A percentile compares a stretch with the other conserved stretches of the same genome.
Conservation (phyloP, 805 yeast genomes). For the Schwanniomyces pseudopolymorphus region DNA sequence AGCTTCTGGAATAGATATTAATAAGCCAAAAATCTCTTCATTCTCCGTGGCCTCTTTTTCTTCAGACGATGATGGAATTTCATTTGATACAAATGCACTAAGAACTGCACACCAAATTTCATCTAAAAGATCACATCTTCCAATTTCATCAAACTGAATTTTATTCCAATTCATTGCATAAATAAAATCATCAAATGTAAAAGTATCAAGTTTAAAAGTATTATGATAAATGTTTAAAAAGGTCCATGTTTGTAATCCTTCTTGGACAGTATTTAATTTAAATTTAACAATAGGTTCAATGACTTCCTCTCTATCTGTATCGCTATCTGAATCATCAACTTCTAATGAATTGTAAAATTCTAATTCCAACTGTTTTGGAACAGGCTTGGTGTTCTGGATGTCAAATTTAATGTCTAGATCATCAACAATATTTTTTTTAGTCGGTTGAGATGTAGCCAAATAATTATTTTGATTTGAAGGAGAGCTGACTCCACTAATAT, state of each 20-base stretch:
- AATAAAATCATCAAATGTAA: slow-evolving; percentile 77
- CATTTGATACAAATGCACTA: slow-evolving; percentile 50
- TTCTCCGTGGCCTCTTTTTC: slow-evolving; percentile 26
- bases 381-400: slow-evolving; percentile 29
- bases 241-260: slow-evolving; percentile 69
- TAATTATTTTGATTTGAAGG: neutral
- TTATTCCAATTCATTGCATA: slow-evolving; percentile 52
- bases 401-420: slow-evolving; percentile 31
- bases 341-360: neutral
- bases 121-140: slow-evolving; percentile 53
- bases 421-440: slow-evolving; percentile 28
- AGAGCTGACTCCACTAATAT: slow-evolving; percentile 5
- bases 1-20: slow-evolving; percentile 26
- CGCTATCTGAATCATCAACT: neutral
- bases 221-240: slow-evolving; percentile 70
- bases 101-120: slow-evolving; percentile 70
- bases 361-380: slow-evolving; percentile 14
- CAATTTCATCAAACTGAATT: slow-evolving; percentile 36
- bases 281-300: neutral
- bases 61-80: slow-evolving; percentile 28
- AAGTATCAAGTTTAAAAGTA: slow-evolving; percentile 64
- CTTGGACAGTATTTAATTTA: slow-evolving; percentile 25
- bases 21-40: slow-evolving; percentile 30
- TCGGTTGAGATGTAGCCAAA: slow-evolving; percentile 21
- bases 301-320: neutral